Base-by-base conservation (phyloP, 768 basidiomycete genomes). In the Clathrus columnatus region DNA sequence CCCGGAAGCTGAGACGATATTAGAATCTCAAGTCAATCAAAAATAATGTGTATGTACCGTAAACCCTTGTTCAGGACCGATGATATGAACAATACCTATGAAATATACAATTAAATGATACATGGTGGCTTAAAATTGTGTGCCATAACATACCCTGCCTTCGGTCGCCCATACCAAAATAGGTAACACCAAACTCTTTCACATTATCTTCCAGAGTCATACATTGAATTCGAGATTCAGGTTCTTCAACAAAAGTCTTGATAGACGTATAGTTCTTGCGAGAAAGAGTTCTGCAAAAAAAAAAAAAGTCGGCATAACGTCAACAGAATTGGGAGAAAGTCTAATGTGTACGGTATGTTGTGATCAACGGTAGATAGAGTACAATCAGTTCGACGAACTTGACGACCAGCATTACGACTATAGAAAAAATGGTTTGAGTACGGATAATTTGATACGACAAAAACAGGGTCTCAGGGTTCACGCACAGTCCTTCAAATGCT, bases 61-160 rank as follows among this genome's bases (percentile, higher is more conserved):
- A 67, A 94, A 94, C 36, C 91, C 91, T 73, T 94, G 91, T 66
- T 94, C 91, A 50, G 91, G 91, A 46, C 91, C 91, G 64, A 94
- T 94, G 60, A 94, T 76, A 69, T 94, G 89, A 6, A 90, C 86
- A 59, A 87, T 90, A 56, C 83, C 86, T 87, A 59, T 28, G 51
- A 46, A 43, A 41, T 50, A 23, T 24, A 69, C 24, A 17, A 48
- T 29, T 20, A 43, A 29, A 46, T 26, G 27, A 14, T 30, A 49
- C 21, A 16, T 17, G 18, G 36, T n/a, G n/a, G 52, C 18, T 30
- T 20, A 41, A 1, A n/a, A 26, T 14, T 8, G 8, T 8, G 45
- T n/a, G 24, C 23, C 18, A 29, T 54, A 27, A 18, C 26, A 55
- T 62, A 83, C 90, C 91, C 74, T 94, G 91, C 58, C 91, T 80